Conservation (phyloP, 177 flowering plant species). For the Tripterygium wilfordii region DNA sequence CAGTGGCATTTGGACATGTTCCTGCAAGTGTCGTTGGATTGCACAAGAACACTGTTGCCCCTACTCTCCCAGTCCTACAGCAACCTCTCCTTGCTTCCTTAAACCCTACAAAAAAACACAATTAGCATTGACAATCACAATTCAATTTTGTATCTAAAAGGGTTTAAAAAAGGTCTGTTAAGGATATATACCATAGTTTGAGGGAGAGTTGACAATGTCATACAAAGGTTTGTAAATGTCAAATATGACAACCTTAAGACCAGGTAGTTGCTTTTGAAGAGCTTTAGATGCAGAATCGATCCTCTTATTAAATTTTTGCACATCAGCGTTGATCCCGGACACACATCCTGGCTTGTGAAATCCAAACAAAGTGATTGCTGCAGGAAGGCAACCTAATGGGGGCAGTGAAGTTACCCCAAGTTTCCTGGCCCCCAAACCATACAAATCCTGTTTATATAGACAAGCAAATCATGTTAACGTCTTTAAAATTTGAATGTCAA, state of each 20-base stretch:
- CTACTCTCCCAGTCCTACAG: too few species aligned
- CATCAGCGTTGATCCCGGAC: conserved; percentile 56
- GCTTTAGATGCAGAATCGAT: conserved; percentile 37
- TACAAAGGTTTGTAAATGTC: conserved; percentile 74
- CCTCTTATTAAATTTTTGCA: conserved; percentile 76
- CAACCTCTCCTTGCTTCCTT: conserved; percentile 58
- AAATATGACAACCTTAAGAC: conserved; percentile 64
- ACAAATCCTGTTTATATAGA: conserved; percentile 37
- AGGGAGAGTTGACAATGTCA: conserved; percentile 53
- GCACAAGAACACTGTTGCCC: too few species aligned
- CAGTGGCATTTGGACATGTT: too few species aligned
- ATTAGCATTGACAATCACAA: not conserved
- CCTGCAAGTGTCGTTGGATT: conserved; percentile 67
- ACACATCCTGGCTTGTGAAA: conserved; percentile 55
- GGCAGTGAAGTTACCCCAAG: conserved; percentile 91
- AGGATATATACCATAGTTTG: conserved; percentile 43
- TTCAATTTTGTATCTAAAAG: too few species aligned
- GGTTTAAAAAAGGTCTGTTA: not conserved
- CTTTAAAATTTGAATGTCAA: not conserved
- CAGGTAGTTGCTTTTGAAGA: conserved; percentile 57
- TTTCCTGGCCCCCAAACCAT: conserved; percentile 76
- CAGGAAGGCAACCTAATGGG: conserved; percentile 86
- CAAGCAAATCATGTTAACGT: not conserved
- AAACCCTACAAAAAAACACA: conserved; percentile 46
- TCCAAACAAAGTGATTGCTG: conserved; percentile 66